phyloP scores from a whole-genome alignment of 805 yeast genomes.

The Millerago galiae region DNA sequence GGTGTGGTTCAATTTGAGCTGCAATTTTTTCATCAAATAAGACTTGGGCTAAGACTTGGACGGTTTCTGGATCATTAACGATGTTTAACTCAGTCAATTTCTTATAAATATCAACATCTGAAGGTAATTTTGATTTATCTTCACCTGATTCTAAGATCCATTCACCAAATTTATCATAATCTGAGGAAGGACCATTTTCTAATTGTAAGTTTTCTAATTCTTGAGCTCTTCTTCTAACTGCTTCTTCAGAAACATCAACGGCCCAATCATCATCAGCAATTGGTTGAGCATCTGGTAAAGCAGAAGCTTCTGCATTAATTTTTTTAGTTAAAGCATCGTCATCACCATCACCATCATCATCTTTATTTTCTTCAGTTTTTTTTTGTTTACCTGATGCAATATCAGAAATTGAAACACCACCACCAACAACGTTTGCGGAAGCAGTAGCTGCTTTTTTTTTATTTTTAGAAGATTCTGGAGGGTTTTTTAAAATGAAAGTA shows the following conservation, averaged over 20 bases:
- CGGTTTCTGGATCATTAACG: constrained; percentile 62
- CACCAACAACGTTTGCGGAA: constrained; percentile 83
- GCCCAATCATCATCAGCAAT: constrained; percentile 95
- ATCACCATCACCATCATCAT: constrained; percentile 42
- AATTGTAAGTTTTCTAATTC: constrained; percentile 67
- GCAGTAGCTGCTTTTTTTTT: constrained; percentile 79
- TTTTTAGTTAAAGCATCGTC: constrained; percentile 73
- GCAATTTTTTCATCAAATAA: constrained; percentile 75
- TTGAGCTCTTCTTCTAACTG: constrained; percentile 84
- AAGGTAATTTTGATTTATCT: constrained; percentile 56
- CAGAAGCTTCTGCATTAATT: constrained; percentile 79
- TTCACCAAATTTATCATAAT: constrained; percentile 77
- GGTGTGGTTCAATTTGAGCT: constrained; percentile 66
- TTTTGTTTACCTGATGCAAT: constrained; percentile 50
- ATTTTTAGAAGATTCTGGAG: constrained; percentile 57
- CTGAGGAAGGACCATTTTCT: constrained; percentile 31
- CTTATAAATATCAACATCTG: constrained; percentile 88
- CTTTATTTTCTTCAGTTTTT: constrained; percentile 23
- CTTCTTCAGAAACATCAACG: constrained; percentile 94
- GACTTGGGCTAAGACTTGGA: constrained; percentile 89
- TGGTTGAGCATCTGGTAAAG: constrained; percentile 50
- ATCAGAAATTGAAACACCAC: constrained; percentile 75
- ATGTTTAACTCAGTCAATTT: constrained; percentile 78
- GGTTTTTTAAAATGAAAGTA: constrained; percentile 85
- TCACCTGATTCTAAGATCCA: constrained; percentile 63